Evolutionary conservation across 2,329 filamentous ascomycete genomes (phyloP).

Genomic region (Colletotrichum orchidophilum): DNA sequence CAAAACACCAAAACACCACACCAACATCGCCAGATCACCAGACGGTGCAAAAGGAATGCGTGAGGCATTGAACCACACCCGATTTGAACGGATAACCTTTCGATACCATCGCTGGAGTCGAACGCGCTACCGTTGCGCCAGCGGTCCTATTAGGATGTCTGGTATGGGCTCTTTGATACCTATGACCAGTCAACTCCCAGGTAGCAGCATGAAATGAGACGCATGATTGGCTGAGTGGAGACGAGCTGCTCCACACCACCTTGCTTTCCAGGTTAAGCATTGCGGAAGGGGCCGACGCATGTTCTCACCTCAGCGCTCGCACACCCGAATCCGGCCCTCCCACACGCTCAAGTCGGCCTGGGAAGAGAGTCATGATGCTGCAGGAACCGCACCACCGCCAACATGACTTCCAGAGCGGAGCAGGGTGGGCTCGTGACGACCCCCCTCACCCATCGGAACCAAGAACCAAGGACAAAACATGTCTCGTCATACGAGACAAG

Average conservation of each 20-base stretch:
- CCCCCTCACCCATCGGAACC: neutral
- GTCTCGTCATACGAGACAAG: conserved; percentile 8
- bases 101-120: conserved; percentile 30
- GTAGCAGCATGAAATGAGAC: too few species aligned
- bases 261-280: conserved; percentile 8
- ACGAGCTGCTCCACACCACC: neutral
- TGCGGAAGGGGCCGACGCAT: conserved; percentile 5
- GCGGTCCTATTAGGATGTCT: neutral
- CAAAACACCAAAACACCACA: neutral
- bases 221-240: neutral
- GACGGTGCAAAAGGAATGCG: neutral
- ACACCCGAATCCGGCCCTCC: neutral
- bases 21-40: neutral
- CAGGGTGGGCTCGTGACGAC: conserved; percentile 12
- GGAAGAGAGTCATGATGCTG: conserved; percentile 18
- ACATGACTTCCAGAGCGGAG: conserved; percentile 29
- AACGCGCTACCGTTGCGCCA: conserved; percentile 34
- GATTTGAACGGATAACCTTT: conserved; percentile 34
- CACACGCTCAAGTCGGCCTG: neutral
- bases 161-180: accelerated
- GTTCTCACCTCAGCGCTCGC: neutral
- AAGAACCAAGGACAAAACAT: neutral
- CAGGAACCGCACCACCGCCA: conserved; percentile 10
- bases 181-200: neutral
- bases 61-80: conserved; percentile 14